Evolutionary conservation across 371 early-diverging fungal species (phyloP).

Genomic region (Syncephalis plumigaleata): DNA sequence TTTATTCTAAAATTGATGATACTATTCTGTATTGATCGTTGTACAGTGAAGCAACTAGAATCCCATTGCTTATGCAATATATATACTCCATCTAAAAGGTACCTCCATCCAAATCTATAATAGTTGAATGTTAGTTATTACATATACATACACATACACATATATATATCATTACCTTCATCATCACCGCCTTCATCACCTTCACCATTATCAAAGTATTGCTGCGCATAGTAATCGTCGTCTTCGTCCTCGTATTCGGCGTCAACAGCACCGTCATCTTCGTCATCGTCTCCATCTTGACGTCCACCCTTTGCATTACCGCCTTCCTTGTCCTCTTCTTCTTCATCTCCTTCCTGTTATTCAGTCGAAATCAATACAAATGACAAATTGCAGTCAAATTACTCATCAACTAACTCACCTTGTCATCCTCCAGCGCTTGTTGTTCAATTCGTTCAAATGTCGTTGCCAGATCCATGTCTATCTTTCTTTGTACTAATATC

Average conservation of each 20-base stretch:
- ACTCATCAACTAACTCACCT: slow-evolving; percentile 2
- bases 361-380: slow-evolving; percentile 21
- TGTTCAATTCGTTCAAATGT: background rate
- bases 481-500: background rate
- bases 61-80: too few species aligned
- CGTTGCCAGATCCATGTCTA: background rate
- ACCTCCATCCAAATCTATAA: too few species aligned
- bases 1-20: too few species aligned
- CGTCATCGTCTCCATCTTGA: background rate
- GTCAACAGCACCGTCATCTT: background rate
- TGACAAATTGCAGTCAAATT: slow-evolving; percentile 17
- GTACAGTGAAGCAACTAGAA: too few species aligned
- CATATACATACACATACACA: too few species aligned
- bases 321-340: background rate
- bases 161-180: too few species aligned
- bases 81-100: too few species aligned
- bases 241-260: slow-evolving; percentile 6
- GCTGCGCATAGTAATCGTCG: slow-evolving; percentile 13
- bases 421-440: background rate
- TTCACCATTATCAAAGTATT: slow-evolving; percentile 14
- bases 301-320: background rate
- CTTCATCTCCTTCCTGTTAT: slow-evolving; percentile 1
- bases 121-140: too few species aligned
- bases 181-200: slow-evolving; percentile 9
- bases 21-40: too few species aligned